These are phyloP conservation scores for Colletotrichum brevisporum DNA, from an alignment of 2,329 filamentous ascomycete species.

Conservation along the genomic window DNA sequence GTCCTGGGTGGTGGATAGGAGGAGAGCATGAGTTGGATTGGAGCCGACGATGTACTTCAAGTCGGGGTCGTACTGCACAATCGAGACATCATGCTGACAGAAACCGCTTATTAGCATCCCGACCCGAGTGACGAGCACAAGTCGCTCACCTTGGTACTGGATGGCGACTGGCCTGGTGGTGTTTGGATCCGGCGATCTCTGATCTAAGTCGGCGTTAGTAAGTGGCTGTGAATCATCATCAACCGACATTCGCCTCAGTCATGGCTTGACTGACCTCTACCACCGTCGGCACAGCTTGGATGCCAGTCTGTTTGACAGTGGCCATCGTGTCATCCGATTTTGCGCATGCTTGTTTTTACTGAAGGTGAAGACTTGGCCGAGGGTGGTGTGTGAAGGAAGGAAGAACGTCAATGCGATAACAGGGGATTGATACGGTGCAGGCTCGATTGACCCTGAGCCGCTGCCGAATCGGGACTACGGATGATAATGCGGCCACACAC, in stretches of 20 bases:
- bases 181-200: slow-evolving; percentile 19
- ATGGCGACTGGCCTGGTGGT: not conserved
- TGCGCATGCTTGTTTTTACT: slow-evolving; percentile 9
- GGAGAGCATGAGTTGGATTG: slow-evolving; percentile 53
- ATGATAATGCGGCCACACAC: not conserved
- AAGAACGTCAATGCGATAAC: not conserved
- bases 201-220: slow-evolving; percentile 21
- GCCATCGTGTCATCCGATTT: slow-evolving; percentile 12
- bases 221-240: not conserved
- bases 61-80: slow-evolving; percentile 55
- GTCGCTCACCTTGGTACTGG: slow-evolving; percentile 11
- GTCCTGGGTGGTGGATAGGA: slow-evolving; percentile 56
- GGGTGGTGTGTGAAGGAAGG: not conserved
- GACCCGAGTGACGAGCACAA: not conserved
- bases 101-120: too few species aligned
- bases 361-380: not conserved
- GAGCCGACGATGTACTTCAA: slow-evolving; percentile 53
- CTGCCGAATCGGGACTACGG: not conserved
- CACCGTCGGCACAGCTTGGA: slow-evolving; percentile 10
- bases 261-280: slow-evolving; percentile 22
- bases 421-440: not conserved
- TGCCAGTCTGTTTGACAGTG: slow-evolving; percentile 14
- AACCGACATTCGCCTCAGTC: not conserved
- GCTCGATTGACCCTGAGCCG: not conserved
- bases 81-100: slow-evolving; percentile 43